These are phyloP conservation scores for Coniochaeta sp. DNA, from an alignment of 2,329 filamentous ascomycete genomes.

Conservation along the genomic window DNA sequence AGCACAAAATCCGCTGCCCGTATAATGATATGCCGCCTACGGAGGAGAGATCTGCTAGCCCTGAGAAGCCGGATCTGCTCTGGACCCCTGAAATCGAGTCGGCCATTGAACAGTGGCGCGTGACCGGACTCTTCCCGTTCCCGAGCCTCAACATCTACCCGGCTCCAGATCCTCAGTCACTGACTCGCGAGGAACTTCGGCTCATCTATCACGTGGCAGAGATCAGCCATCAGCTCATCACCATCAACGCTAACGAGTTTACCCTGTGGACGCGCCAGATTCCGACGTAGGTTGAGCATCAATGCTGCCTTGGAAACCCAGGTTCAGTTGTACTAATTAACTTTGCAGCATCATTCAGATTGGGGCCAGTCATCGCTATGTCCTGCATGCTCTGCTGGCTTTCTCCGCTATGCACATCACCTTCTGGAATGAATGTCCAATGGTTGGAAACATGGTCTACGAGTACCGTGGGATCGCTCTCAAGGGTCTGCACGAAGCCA, in stretches of 20 bases:
- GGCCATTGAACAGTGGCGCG: constrained; percentile 74
- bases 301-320: constrained; percentile 7
- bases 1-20: constrained; percentile 96
- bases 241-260: constrained; percentile 71
- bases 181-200: constrained; percentile 71
- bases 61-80: constrained; percentile 62
- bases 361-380: constrained; percentile 73
- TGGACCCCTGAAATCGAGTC: constrained; percentile 83
- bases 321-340: neutral
- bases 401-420: constrained; percentile 94
- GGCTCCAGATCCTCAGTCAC: constrained; percentile 62
- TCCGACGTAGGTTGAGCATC: constrained; percentile 63
- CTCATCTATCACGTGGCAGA: constrained; percentile 86
- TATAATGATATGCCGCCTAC: constrained; percentile 82
- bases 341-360: constrained; percentile 66
- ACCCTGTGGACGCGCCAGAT: constrained; percentile 91
- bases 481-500: constrained; percentile 81
- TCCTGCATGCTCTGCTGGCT: constrained; percentile 88
- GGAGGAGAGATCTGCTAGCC: constrained; percentile 53
- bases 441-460: constrained; percentile 82
- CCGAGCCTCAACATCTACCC: constrained; percentile 72
- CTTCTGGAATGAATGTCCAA: constrained; percentile 76
- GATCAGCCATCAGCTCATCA: constrained; percentile 74
- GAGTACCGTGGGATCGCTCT: constrained; percentile 82
- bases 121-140: constrained; percentile 79